Percentiles rank a stretch among this genome's conserved stretches.
Evolutionary conservation across 768 basidiomycete species (phyloP).

Genomic region (Chiua virens): DNA sequence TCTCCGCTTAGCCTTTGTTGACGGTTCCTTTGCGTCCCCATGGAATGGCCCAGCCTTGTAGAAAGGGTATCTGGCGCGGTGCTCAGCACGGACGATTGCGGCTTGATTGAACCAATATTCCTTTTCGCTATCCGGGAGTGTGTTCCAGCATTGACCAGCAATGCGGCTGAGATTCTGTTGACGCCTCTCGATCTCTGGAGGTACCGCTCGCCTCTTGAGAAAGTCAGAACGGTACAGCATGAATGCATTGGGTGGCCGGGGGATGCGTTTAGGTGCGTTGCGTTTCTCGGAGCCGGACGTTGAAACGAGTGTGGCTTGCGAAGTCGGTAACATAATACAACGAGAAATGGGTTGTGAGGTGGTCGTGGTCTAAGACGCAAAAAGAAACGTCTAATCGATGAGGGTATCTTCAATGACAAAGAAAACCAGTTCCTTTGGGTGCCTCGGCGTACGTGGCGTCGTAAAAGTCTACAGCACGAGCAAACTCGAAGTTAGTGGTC

Average conservation of each 20-base stretch:
- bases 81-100: slow-evolving; percentile 23
- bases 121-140: slow-evolving; percentile 37
- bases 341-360: not conserved
- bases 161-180: slow-evolving; percentile 57
- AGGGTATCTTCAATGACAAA: not conserved
- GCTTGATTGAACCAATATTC: slow-evolving; percentile 37
- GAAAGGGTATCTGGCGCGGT: slow-evolving; percentile 29
- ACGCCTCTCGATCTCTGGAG: slow-evolving; percentile 45
- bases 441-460: not conserved
- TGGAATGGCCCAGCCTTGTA: slow-evolving; percentile 31
- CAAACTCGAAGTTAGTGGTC: not conserved
- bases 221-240: slow-evolving; percentile 56
- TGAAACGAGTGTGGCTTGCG: not conserved
- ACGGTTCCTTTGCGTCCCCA: slow-evolving; percentile 14
- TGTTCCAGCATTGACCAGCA: slow-evolving; percentile 54
- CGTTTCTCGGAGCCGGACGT: slow-evolving; percentile 3
- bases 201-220: slow-evolving; percentile 42
- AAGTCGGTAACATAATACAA: slow-evolving; percentile 4
- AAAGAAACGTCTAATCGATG: not conserved
- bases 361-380: not conserved
- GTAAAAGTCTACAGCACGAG: not conserved
- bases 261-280: slow-evolving; percentile 33
- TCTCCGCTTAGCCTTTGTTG: slow-evolving; percentile 29
- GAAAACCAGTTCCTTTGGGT: slow-evolving; percentile 1
- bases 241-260: slow-evolving; percentile 57